A percentile compares a stretch with the other conserved stretches of the same genome.
Conservation (phyloP, 2,329 filamentous ascomycete genomes). For the Cladophialophora psammophila region DNA sequence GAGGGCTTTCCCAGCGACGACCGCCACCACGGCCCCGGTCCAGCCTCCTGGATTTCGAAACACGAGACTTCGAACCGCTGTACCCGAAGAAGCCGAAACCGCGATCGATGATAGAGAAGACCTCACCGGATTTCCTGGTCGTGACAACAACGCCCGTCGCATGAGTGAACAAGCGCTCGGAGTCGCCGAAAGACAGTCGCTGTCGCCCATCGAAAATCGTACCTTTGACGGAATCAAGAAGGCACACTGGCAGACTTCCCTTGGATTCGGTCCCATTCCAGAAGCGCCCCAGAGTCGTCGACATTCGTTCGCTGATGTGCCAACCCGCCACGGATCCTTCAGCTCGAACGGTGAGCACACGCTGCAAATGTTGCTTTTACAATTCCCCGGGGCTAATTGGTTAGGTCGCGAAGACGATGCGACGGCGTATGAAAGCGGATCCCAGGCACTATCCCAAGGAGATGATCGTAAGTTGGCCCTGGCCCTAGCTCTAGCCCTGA, state of each 20-base stretch:
- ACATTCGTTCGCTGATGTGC: slow-evolving; percentile 60
- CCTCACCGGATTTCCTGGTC: slow-evolving; percentile 45
- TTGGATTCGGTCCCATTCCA: slow-evolving; percentile 55
- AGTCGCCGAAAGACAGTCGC: slow-evolving; percentile 50
- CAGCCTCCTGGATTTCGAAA: slow-evolving; percentile 45
- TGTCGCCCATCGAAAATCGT: slow-evolving; percentile 50
- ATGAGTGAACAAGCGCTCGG: slow-evolving; percentile 55
- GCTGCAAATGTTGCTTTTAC: slow-evolving; percentile 14
- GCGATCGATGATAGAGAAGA: slow-evolving; percentile 56
- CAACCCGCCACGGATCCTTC: slow-evolving; percentile 55
- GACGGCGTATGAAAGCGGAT: slow-evolving; percentile 47
- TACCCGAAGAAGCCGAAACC: slow-evolving; percentile 54
- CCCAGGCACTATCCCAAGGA: slow-evolving; percentile 48
- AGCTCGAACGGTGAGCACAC: slow-evolving; percentile 47
- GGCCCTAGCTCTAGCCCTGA: slow-evolving; percentile 30
- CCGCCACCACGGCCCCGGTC: slow-evolving; percentile 45
- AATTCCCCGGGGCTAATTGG: slow-evolving; percentile 24
- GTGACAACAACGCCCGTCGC: slow-evolving; percentile 49
- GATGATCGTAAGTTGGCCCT: slow-evolving; percentile 54
- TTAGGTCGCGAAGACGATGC: slow-evolving; percentile 49
- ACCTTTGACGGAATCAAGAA: slow-evolving; percentile 55
- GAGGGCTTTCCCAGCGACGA: slow-evolving; percentile 49
- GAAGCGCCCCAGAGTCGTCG: slow-evolving; percentile 59
- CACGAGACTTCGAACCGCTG: slow-evolving; percentile 51
- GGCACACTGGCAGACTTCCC: slow-evolving; percentile 59